Evolutionary conservation across 2,329 filamentous ascomycete species (phyloP), one percentile per base, ranked within the genome.

Genomic region (Aphanocladium album): DNA sequence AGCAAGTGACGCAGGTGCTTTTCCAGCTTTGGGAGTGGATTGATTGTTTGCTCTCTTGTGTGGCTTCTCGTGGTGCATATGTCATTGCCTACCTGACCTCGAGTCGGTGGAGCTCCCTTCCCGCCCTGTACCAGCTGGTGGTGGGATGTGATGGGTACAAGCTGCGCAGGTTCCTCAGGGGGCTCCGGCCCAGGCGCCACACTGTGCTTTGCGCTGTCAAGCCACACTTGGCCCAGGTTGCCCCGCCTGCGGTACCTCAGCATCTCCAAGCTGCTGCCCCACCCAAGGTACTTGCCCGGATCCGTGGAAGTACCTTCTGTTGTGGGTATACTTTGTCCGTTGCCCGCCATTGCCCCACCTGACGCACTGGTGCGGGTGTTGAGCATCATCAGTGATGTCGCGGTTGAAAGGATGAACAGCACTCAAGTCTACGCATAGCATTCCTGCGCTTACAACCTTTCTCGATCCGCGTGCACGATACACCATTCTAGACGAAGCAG

Each of bases 41-140:
- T 47, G 46, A 45, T 5, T 19, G 27, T n/a, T 51, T 41, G 16
- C 14, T 49, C 2, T 33, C 57, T 51, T 43, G 33, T 46, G 57
- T 60, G 57, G 39, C 39, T 39, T 23, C 57, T 46, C 27, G 30
- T 17, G 27, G 14, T 52, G 25, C 41, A 43, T 30, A 47, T 47
- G 57, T 60, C 57, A 54, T 60, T 37, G 41, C 49, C 57, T 51
- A 14, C 33, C 56, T 39, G 39, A 39, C 19, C 27, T 59, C 57
- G 27, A 59, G 57, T 46, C 49, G 49, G 49, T 60, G 57, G 57
- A 60, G 19, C 57, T 60, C 57, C 41, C 39, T 52, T 30, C 21
- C 21, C 17, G 1, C 27, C 46, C 43, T 45, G 56, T 52, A 52
- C 37, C 27, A n/a, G 25, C n/a, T 19, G 19, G 16, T 59, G 37